phyloP scores from a whole-genome alignment of 768 basidiomycete genomes.

The Mycena vulgaris region DNA sequence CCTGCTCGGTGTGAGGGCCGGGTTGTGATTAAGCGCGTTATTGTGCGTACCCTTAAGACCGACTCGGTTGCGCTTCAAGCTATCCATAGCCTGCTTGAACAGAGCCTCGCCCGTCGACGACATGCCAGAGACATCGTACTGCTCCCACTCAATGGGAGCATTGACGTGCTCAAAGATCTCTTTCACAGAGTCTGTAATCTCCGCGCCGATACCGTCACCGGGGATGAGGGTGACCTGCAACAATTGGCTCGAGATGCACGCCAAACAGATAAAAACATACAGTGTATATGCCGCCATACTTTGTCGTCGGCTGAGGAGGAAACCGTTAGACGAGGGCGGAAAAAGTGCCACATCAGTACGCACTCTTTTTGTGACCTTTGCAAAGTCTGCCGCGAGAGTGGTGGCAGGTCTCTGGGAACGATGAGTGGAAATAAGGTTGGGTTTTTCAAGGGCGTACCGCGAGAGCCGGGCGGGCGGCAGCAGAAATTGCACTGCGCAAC shows the following conservation, averaged over 20 bases:
- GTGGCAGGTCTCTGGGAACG: constrained; percentile 75
- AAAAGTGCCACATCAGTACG: constrained; percentile 44
- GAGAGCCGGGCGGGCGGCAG: constrained; percentile 69
- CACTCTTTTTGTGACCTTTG: constrained; percentile 81
- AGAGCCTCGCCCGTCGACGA: constrained; percentile 94
- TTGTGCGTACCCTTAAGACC: constrained; percentile 90
- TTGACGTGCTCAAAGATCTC: constrained; percentile 98
- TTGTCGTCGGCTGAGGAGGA: constrained; percentile 78
- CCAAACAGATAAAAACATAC: constrained; percentile 59
- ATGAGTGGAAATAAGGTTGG: constrained; percentile 14
- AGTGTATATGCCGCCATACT: constrained; percentile 95
- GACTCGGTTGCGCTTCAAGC: constrained; percentile 96
- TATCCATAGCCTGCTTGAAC: constrained; percentile 98
- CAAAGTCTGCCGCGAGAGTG: constrained; percentile 84
- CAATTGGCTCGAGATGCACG: constrained; percentile 42
- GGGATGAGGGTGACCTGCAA: constrained; percentile 94
- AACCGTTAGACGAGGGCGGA: constrained; percentile 12
- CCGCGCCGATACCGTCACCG: constrained; percentile 97
- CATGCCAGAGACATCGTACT: constrained; percentile 97
- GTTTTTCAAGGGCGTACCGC: constrained; percentile 57
- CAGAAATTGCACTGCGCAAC: constrained; percentile 77
- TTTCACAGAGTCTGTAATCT: constrained; percentile 98
- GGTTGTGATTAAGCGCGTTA: constrained; percentile 20
- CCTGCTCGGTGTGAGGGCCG: constrained; percentile 62
- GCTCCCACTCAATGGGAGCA: constrained; percentile 99